Conservation (phyloP, 2,329 filamentous ascomycete genomes). For the Septoria petroselini region DNA sequence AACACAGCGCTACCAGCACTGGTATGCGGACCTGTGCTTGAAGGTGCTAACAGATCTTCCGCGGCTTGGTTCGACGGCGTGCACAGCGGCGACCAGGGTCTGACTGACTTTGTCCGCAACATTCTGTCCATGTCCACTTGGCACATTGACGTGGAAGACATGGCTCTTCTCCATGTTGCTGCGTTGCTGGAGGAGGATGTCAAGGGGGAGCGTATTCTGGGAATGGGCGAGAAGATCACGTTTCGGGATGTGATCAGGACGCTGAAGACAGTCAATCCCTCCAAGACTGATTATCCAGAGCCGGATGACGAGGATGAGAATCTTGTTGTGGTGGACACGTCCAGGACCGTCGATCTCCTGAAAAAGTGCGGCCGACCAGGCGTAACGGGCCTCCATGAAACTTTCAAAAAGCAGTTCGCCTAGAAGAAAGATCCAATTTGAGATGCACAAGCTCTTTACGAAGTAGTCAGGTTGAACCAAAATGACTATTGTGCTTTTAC, state of each 20-base stretch:
- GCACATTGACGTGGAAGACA: neutral
- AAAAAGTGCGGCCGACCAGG: neutral
- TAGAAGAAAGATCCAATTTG: too few relatives aligned
- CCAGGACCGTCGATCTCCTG: neutral
- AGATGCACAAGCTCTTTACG: too few relatives aligned
- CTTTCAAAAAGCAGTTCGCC: neutral
- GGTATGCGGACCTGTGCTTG: neutral
- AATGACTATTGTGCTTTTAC: too few relatives aligned
- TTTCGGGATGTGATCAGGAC: neutral
- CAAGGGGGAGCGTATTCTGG: neutral
- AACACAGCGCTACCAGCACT: neutral
- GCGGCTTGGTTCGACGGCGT: neutral
- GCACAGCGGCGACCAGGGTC: neutral
- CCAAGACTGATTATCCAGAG: neutral
- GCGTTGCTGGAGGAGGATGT: constrained; percentile 2
- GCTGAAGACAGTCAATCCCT: neutral
- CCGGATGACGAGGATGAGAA: neutral
- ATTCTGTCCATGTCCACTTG: neutral
- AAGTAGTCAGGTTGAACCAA: too few relatives aligned
- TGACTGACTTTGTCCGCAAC: neutral
- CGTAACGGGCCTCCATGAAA: neutral
- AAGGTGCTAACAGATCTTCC: neutral
- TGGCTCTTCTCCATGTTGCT: neutral
- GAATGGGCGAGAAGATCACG: neutral
- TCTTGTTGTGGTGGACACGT: neutral